These are phyloP conservation scores for Cryphonectria parasitica DNA, from an alignment of 2,329 filamentous ascomycete genomes.

Conservation along the genomic window DNA sequence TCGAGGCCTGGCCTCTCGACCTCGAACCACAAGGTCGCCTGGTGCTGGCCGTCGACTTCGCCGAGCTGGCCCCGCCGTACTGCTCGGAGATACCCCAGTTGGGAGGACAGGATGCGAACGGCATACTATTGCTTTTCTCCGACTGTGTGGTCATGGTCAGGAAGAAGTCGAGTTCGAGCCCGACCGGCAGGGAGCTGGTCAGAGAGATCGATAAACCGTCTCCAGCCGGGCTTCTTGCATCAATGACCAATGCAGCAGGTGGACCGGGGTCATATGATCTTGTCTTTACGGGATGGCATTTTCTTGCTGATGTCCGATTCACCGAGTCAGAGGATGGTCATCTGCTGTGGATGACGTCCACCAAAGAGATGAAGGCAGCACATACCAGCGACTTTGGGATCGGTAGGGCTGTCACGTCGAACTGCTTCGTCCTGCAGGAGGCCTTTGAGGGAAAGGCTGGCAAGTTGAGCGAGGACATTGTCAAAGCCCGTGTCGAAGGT, in stretches of 20 bases:
- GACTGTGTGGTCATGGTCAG: conserved; percentile 79
- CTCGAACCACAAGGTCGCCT: conserved; percentile 77
- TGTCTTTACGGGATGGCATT: conserved; percentile 73
- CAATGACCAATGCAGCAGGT: conserved; percentile 65
- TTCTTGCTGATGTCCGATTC: conserved; percentile 71
- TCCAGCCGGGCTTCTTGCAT: conserved; percentile 63
- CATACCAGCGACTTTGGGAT: conserved; percentile 52
- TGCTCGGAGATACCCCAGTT: conserved; percentile 42
- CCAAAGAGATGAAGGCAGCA: conserved; percentile 61
- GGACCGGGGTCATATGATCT: conserved; percentile 70
- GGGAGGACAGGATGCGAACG: conserved; percentile 55
- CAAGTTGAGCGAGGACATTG: conserved; percentile 81
- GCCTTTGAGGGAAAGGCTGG: conserved; percentile 76
- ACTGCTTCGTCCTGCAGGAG: conserved; percentile 74
- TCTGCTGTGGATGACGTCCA: conserved; percentile 70
- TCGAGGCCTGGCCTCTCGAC: conserved; percentile 75
- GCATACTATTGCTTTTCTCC: conserved; percentile 82
- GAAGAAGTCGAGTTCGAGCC: conserved; percentile 65
- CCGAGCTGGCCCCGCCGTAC: conserved; percentile 77
- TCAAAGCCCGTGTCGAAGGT: conserved; percentile 83
- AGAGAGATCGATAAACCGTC: conserved; percentile 85
- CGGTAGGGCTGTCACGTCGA: conserved; percentile 59
- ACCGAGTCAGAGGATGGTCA: conserved; percentile 70
- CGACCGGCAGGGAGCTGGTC: conserved; percentile 76
- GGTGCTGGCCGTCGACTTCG: conserved; percentile 78